Conservation (phyloP, 2,329 filamentous ascomycete genomes). For the Fonsecaea multimorphosa region DNA sequence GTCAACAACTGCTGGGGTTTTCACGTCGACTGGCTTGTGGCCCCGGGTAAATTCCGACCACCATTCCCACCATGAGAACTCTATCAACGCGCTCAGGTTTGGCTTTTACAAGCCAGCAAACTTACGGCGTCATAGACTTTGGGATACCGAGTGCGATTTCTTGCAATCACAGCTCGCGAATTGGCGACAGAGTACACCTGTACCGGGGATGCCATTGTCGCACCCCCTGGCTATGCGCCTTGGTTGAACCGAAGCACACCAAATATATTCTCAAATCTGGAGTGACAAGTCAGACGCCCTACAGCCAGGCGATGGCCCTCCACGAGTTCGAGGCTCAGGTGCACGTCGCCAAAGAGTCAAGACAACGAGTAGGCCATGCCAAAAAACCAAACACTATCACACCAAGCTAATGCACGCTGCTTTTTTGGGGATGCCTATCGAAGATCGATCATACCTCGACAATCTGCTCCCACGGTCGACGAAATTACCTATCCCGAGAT, state of each 20-base stretch:
- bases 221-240: not conserved
- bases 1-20: not conserved
- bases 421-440: slow-evolving; percentile 1
- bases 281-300: not conserved
- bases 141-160: not conserved
- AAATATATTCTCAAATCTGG: not conserved
- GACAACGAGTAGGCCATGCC: not conserved
- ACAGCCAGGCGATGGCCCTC: not conserved
- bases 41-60: slow-evolving; percentile 5
- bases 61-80: slow-evolving; percentile 5
- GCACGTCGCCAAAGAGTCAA: not conserved
- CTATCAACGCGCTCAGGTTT: slow-evolving; percentile 10
- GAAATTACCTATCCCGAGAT: not conserved
- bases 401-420: slow-evolving; percentile 8
- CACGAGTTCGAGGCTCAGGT: not conserved
- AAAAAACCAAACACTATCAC: not conserved
- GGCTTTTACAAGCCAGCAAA: not conserved
- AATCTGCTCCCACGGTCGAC: not conserved
- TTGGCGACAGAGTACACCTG: not conserved
- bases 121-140: slow-evolving; percentile 2
- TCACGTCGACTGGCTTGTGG: not conserved
- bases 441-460: slow-evolving; percentile 6
- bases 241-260: not conserved
- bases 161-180: not conserved
- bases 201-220: not conserved